These are phyloP conservation scores for Pholiota microspora DNA, from an alignment of 768 basidiomycete genomes.

Conservation along the genomic window DNA sequence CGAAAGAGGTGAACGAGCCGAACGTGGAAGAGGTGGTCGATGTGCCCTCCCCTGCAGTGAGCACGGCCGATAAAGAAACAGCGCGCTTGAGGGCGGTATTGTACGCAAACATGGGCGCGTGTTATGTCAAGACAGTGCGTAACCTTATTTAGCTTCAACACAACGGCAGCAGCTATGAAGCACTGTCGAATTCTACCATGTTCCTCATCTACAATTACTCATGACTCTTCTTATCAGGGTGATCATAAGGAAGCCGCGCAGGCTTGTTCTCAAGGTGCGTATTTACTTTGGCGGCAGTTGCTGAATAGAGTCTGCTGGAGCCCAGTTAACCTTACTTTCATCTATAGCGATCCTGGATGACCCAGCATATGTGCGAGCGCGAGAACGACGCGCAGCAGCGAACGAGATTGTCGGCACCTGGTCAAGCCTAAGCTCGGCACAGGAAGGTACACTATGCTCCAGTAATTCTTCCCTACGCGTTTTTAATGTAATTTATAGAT, in stretches of 20 bases:
- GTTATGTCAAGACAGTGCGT: conserved; percentile 74
- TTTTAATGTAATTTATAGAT: conserved; percentile 44
- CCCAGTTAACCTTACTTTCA: background rate
- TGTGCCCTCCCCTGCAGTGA: conserved; percentile 21
- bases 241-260: conserved; percentile 79
- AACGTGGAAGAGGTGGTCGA: conserved; percentile 10
- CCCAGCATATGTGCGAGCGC: conserved; percentile 80
- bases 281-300: background rate
- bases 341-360: conserved; percentile 79
- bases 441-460: conserved; percentile 61
- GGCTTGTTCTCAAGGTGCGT: conserved; percentile 73
- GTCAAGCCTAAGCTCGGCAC: conserved; percentile 77
- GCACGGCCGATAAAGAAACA: conserved; percentile 16
- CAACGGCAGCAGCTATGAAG: too few species aligned
- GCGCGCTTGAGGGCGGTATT: conserved; percentile 55
- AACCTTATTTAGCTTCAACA: too few species aligned
- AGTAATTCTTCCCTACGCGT: background rate
- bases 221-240: conserved; percentile 39
- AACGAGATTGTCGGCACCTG: conserved; percentile 82
- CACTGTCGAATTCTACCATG: too few species aligned
- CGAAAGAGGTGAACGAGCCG: background rate
- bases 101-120: conserved; percentile 88
- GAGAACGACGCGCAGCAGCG: conserved; percentile 84
- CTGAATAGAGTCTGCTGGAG: background rate
- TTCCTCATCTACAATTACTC: conserved; percentile 5